A percentile compares a stretch with the other conserved stretches of the same genome.
These are phyloP conservation scores for Kwoniella sp. DNA, from an alignment of 768 basidiomycete genomes.

Conservation along the genomic window DNA sequence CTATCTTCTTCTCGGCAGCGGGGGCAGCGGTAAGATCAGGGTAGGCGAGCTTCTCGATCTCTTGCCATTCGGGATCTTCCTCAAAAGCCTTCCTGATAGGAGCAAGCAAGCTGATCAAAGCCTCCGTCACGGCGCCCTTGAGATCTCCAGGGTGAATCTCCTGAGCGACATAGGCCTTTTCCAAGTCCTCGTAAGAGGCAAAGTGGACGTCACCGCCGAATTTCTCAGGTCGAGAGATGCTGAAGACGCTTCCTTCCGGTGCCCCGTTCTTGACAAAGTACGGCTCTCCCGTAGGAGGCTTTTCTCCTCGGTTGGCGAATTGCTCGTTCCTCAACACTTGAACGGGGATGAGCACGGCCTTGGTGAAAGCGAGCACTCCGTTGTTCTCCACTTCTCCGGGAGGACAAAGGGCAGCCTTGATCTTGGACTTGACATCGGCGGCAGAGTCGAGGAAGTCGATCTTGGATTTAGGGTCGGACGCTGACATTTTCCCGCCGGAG, in stretches of 20 bases:
- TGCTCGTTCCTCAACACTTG: constrained; percentile 71
- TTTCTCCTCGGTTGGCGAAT: constrained; percentile 57
- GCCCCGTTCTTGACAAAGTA: constrained; percentile 72
- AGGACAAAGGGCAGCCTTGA: constrained; percentile 90
- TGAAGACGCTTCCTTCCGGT: constrained; percentile 79
- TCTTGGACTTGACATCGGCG: constrained; percentile 79
- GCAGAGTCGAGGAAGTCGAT: constrained; percentile 94
- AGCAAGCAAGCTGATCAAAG: constrained; percentile 72
- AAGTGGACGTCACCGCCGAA: constrained; percentile 75
- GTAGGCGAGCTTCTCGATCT: constrained; percentile 76
- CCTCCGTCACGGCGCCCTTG: constrained; percentile 74
- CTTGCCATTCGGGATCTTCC: constrained; percentile 77
- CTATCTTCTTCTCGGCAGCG: constrained; percentile 22
- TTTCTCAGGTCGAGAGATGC: constrained; percentile 74
- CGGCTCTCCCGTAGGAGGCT: constrained; percentile 61
- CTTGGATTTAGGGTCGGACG: constrained; percentile 95
- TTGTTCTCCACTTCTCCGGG: constrained; percentile 87
- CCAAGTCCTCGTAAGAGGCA: constrained; percentile 65
- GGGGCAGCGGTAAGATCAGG: constrained; percentile 58
- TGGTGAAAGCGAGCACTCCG: constrained; percentile 80
- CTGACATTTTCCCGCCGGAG: constrained; percentile 95
- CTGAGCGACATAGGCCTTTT: constrained; percentile 73
- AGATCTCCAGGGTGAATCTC: constrained; percentile 86
- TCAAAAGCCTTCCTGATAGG: constrained; percentile 81
- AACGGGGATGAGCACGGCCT: constrained; percentile 86